Base-by-base conservation (phyloP, 2,329 filamentous ascomycete genomes). In the Bipolaris oryzae region DNA sequence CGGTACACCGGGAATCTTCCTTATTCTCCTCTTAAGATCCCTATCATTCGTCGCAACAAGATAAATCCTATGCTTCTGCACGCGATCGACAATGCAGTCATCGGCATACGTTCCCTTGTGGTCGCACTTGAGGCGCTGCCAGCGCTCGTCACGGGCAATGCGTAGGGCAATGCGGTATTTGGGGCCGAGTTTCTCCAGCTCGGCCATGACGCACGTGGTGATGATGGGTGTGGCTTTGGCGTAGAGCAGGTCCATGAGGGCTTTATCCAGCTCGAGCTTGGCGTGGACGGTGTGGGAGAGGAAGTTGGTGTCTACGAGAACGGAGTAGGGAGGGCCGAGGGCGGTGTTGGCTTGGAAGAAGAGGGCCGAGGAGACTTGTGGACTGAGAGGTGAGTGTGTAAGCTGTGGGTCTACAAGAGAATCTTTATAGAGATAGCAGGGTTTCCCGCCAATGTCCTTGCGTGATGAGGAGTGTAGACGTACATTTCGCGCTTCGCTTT, bases 161-260 rank as follows among this genome's bases (percentile, higher is more conserved):
- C 89, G 82, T 54, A 96, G 77, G 1, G 94, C 93, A 53, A 98
- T 87, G 7, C 93, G 82, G 79, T 96, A 99, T 74, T 95, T 95
- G 3, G 72, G 71, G 10, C 94, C 93, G 9, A 97, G 83, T 75
- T 96, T 96, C 74, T 96, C 92, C 62, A 97, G 78, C 76, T 96
- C 92, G 53, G 88, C 89, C 84, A 93, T 66, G 88, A 88, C 79
- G 90, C 72, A 75, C 9, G 86, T 85, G 1, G 92, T 96, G 64
- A 98, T 92, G 63, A 95, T 89, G 16, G 92, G 92, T 20, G 88
- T 91, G 75, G 91, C 95, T 70, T 96, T 96, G 16, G 94, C 94
- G 75, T 93, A 96, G 4, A 99, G 84, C 51, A 91, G 90, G 76
- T 97, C 92, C 91, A 97, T 96, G 81, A 97, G 91, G 3, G 89